A percentile compares a stretch with the other conserved stretches of the same genome.
These are phyloP conservation scores for Hypomyces rosellus DNA, from an alignment of 2,329 filamentous ascomycete genomes.

Conservation along the genomic window DNA sequence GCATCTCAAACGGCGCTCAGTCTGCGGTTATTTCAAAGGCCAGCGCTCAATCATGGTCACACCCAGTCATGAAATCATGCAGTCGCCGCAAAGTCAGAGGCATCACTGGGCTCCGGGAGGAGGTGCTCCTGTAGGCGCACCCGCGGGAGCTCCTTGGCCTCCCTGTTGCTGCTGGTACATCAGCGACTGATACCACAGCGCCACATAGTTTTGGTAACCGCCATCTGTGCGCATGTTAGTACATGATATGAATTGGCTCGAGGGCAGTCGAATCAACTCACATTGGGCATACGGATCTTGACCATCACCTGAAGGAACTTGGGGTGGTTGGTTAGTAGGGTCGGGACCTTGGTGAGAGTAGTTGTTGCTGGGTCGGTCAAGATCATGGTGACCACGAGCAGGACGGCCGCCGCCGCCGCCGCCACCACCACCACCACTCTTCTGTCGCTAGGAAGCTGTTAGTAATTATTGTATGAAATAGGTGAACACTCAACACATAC, in stretches of 20 bases:
- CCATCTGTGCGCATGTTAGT: slow-evolving; percentile 48
- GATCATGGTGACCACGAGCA: slow-evolving; percentile 44
- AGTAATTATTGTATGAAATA: slow-evolving; percentile 17
- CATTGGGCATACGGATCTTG: slow-evolving; percentile 71
- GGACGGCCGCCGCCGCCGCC: slow-evolving; percentile 36
- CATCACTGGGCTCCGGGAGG: slow-evolving; percentile 33
- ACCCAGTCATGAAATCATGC: slow-evolving; percentile 12
- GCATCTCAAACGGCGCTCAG: slow-evolving; percentile 25
- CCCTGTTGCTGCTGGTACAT: slow-evolving; percentile 38
- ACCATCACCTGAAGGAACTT: slow-evolving; percentile 42
- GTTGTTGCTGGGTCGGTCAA: slow-evolving; percentile 40
- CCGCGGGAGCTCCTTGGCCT: slow-evolving; percentile 30
- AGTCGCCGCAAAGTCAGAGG: slow-evolving; percentile 10
- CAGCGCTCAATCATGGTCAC: slow-evolving; percentile 11
- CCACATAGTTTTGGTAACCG: slow-evolving; percentile 73
- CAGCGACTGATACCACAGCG: slow-evolving; percentile 72
- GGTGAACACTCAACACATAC: slow-evolving; percentile 43
- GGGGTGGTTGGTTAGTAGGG: slow-evolving; percentile 37
- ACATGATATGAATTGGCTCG: not conserved
- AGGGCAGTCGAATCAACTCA: slow-evolving; percentile 36
- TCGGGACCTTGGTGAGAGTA: slow-evolving; percentile 44
- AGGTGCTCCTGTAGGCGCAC: slow-evolving; percentile 30
- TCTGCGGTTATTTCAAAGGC: slow-evolving; percentile 8
- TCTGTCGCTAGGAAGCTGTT: slow-evolving; percentile 41
- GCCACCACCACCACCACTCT: slow-evolving; percentile 44